Evolutionary conservation across 148 eudicot genomes (phyloP), one percentile per base, ranked within the genome.

Genomic region (Nepenthes mirabilis): DNA sequence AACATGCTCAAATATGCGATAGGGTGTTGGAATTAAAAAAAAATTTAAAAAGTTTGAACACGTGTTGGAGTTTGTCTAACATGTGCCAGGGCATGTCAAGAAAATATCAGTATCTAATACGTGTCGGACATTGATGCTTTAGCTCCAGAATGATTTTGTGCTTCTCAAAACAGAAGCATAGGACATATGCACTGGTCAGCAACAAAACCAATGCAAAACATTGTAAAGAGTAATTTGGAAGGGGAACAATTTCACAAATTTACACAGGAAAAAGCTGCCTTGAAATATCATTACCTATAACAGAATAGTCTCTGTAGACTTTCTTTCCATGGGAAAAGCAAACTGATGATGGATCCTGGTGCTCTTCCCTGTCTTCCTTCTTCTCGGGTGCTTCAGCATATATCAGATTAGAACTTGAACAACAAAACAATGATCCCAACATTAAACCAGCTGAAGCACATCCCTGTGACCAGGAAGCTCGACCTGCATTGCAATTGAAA

Each of bases 221-320:
- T 52, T 12, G 23, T 52, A 34, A 1, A n/a, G 33, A 33, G 4
- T 2, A 33, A 33, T 33, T 56, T 56, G 36, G n/a, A 33, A 11
- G 12, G 7, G 4, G 43, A 56, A 2, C 13, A 33, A 34, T 3
- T 40, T 56, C 36, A 34, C 6, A 11, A 6, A 1, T 9, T 32
- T 5, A 56, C 34, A 55, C 10, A 33, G 33, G 32, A 23, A 34
- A 56, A 33, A 3, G 6, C 32, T 5, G 37, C 33, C 36, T 8
- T 9, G 36, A 33, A n/a, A 34, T 14, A 37, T 40, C 61, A 85
- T 76, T 52, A 86, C 99, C 96, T 60, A 74, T 88, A 49, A 93
- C 80, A 62, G 91, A 80, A 71, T 80, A 93, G 67, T 86, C 91
- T 47, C 79, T 88, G 76, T 71, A 70, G 34, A 86, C 95, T 60